Base-by-base conservation (phyloP, 2,329 filamentous ascomycete species). In the Dothiorella sarmentorum region DNA sequence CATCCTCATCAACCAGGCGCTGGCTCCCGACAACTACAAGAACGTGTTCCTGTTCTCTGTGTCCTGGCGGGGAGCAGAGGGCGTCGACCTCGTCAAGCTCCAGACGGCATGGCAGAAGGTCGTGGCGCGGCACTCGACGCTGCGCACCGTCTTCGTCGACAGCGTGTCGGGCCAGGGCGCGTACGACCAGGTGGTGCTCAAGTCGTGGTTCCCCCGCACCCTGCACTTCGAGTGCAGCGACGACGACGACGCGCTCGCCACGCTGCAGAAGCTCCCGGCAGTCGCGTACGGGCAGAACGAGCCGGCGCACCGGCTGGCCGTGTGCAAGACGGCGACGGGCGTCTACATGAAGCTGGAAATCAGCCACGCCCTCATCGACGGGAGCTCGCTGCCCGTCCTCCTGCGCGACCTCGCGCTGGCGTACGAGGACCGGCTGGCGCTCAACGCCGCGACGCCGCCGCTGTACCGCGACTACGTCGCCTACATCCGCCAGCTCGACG, bases 341-440 rank as follows among this genome's bases (percentile, higher is more conserved):
- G 24, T 29, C 35, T 35, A 29, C 18, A 40, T 55, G 51, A 73
- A 73, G 6, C 67, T 82, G 15, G 80, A 82, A 58, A 68, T 83
- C 18, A 82, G 76, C 61, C 80, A 82, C 62, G 76, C 75, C 10
- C 76, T 80, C 31, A 79, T 77, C 69, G 80, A 83, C 66, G 80
- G 80, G 0, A 73, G 72, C 37, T 82, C 80, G 0, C 75, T 81
- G 43, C 75, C 78, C 0, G 76, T 80, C 44, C 71, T 82, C 6
- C 64, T 80, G 6, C 70, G 72, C 4, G 79, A 82, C 56, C 63
- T 82, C 13, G 71, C 72, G 18, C 63, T 72, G 6, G 78, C 78
- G 2, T 82, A 82, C 51, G 69, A 71, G n/a, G 71, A 72, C 13
- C 69, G 71, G 18, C 20, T 38, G 31, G 26, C 18, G 22, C 63